These are phyloP conservation scores for Phytopythium vexans DNA, from an alignment of 352 stramenopile species.

Conservation along the genomic window DNA sequence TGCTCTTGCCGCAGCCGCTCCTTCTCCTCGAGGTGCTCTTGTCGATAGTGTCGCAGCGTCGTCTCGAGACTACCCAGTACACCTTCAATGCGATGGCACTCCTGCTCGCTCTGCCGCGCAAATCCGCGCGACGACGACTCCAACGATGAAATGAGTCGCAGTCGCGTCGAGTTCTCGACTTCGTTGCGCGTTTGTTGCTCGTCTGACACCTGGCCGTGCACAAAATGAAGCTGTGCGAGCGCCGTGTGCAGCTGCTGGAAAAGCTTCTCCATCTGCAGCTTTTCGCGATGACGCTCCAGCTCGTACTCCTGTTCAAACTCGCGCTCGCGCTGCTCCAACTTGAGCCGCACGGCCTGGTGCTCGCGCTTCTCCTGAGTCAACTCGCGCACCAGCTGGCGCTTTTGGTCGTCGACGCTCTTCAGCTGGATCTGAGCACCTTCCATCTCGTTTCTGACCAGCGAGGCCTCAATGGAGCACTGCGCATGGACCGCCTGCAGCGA, in stretches of 20 bases:
- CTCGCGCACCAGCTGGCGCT: slow-evolving; percentile 14
- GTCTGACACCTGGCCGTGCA: slow-evolving; percentile 36
- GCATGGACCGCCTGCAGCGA: slow-evolving; percentile 17
- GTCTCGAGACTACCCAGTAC: slow-evolving; percentile 50
- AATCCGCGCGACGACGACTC: slow-evolving; percentile 53
- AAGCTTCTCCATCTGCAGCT: slow-evolving; percentile 43
- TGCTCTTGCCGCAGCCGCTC: slow-evolving; percentile 72
- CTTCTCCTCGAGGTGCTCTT: slow-evolving; percentile 70
- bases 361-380: slow-evolving; percentile 26
- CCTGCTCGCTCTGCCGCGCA: slow-evolving; percentile 53
- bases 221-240: slow-evolving; percentile 43
- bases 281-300: slow-evolving; percentile 34
- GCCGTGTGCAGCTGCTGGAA: slow-evolving; percentile 50
- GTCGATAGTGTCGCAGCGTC: slow-evolving; percentile 41
- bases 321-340: slow-evolving; percentile 22
- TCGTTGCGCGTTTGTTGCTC: slow-evolving; percentile 33
- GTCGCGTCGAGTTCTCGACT: slow-evolving; percentile 43
- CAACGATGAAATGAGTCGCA: slow-evolving; percentile 63
- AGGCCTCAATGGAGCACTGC: slow-evolving; percentile 18
- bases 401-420: slow-evolving; percentile 26
- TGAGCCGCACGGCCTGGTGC: slow-evolving; percentile 22
- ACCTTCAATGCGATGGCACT: slow-evolving; percentile 50
- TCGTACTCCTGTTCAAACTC: slow-evolving; percentile 37
- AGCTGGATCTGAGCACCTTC: slow-evolving; percentile 19
- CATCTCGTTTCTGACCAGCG: slow-evolving; percentile 28